Percentiles rank a stretch among this genome's conserved stretches.
These are phyloP conservation scores for Moricandia arvensis DNA, from an alignment of 345 rosid genomes.

Conservation along the genomic window DNA sequence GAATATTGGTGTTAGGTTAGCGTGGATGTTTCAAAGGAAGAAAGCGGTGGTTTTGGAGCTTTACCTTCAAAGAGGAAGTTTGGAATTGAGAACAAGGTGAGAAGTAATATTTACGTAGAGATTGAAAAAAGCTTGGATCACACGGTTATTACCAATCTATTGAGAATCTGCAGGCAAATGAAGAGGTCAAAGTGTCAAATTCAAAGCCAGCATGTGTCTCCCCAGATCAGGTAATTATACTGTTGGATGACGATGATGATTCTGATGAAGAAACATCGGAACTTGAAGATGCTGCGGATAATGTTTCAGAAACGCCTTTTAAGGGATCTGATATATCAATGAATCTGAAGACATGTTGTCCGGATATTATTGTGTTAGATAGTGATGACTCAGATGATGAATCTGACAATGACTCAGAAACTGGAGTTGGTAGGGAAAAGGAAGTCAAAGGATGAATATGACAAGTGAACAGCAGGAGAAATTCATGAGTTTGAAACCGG, in stretches of 20 bases:
- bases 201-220: slow-evolving; percentile 28
- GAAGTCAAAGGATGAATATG: slow-evolving; percentile 37
- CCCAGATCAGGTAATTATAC: slow-evolving; percentile 41
- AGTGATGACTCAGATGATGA: slow-evolving; percentile 24
- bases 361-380: slow-evolving; percentile 15
- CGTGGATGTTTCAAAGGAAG: slow-evolving; percentile 60
- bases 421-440: slow-evolving; percentile 13
- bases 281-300: neutral
- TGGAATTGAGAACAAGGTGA: slow-evolving; percentile 50
- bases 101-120: neutral
- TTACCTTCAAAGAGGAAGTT: slow-evolving; percentile 52
- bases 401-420: slow-evolving; percentile 23
- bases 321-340: neutral
- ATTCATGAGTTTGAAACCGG: slow-evolving; percentile 18
- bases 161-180: slow-evolving; percentile 46
- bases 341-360: neutral
- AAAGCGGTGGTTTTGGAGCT: slow-evolving; percentile 56
- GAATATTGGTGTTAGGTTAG: slow-evolving; percentile 37
- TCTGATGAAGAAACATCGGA: neutral
- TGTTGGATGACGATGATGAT: slow-evolving; percentile 44
- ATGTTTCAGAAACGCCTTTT: neutral
- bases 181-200: slow-evolving; percentile 42
- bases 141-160: neutral
- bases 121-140: neutral
- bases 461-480: slow-evolving; percentile 32